Conservation (phyloP, 805 yeast genomes). For the Sugiyamaella americana region DNA sequence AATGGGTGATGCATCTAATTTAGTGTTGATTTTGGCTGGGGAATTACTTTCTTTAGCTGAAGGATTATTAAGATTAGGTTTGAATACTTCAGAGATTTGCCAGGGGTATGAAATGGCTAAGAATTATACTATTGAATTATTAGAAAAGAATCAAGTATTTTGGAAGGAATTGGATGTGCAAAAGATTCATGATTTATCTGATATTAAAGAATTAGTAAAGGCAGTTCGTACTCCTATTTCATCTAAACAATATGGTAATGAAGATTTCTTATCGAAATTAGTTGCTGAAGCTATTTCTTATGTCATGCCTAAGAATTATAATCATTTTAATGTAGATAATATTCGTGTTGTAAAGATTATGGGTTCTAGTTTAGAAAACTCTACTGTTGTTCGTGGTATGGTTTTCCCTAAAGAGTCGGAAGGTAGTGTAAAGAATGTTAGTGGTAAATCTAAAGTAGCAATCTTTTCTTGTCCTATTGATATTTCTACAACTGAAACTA, state of each 20-base stretch:
- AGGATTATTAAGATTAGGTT: conserved; percentile 73
- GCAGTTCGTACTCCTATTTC: conserved; percentile 82
- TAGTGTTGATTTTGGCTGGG: conserved; percentile 88
- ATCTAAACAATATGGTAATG: conserved; percentile 89
- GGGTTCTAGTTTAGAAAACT: conserved; percentile 74
- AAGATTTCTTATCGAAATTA: conserved; percentile 65
- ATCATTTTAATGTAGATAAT: conserved; percentile 79
- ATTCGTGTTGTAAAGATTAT: conserved; percentile 93
- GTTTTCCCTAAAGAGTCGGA: conserved; percentile 98
- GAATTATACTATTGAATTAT: conserved; percentile 60
- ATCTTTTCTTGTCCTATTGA: conserved; percentile 92
- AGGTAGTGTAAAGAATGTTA: conserved; percentile 67
- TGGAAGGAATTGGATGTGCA: conserved; percentile 41
- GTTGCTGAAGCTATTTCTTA: conserved; percentile 80
- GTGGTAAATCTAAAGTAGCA: conserved; percentile 70
- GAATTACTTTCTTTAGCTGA: conserved; percentile 84
- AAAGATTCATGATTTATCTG: conserved; percentile 50
- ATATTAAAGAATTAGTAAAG: conserved; percentile 54
- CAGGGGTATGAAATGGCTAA: conserved; percentile 91
- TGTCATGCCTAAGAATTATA: conserved; percentile 65
- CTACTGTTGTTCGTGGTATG: conserved; percentile 91
- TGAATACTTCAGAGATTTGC: conserved; percentile 85
- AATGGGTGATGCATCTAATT: conserved; percentile 94
- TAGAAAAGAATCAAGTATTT: conserved; percentile 37
- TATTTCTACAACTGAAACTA: conserved; percentile 93